These are phyloP conservation scores for Akanthomyces lecanii DNA, from an alignment of 2,329 filamentous ascomycete species.

Conservation along the genomic window DNA sequence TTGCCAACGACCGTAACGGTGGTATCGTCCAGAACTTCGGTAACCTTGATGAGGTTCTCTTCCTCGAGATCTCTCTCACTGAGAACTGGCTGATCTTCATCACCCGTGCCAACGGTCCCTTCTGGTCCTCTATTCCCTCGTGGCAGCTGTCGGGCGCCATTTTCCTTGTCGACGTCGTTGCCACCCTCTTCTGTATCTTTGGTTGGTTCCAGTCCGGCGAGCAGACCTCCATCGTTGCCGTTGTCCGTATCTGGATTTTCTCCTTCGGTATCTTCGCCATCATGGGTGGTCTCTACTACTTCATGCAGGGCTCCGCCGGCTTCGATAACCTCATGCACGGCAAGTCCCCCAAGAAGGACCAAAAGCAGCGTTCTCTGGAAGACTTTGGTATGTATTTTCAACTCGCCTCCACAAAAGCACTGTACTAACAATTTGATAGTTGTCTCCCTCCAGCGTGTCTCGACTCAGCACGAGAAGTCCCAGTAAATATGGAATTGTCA, in stretches of 20 bases:
- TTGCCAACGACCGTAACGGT: conserved; percentile 61
- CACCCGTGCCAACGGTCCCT: conserved; percentile 86
- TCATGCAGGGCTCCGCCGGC: conserved; percentile 73
- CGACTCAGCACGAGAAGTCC: conserved; percentile 87
- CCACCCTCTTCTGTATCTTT: conserved; percentile 81
- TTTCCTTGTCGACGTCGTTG: conserved; percentile 74
- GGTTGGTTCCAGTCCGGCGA: conserved; percentile 68
- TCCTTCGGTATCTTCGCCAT: conserved; percentile 86
- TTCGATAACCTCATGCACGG: conserved; percentile 95
- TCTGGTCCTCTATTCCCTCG: conserved; percentile 86
- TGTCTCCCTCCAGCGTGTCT: conserved; percentile 84
- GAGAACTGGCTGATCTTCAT: conserved; percentile 98
- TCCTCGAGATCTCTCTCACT: conserved; percentile 84
- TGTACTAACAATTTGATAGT: conserved; percentile 58
- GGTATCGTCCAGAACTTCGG: conserved; percentile 90
- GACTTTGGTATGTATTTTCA: conserved; percentile 69
- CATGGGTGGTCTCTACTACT: conserved; percentile 69
- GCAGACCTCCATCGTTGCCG: conserved; percentile 72
- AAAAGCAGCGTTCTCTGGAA: conserved; percentile 80
- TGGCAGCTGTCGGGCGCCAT: conserved; percentile 80
- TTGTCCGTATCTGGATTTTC: conserved; percentile 88
- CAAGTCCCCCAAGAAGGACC: conserved; percentile 74
- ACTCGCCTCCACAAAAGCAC: background rate
- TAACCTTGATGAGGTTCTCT: conserved; percentile 75
- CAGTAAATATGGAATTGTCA: conserved; percentile 48